Evolutionary conservation across 805 yeast genomes (phyloP).

Genomic region (Myxozyma vanderwaltii): DNA sequence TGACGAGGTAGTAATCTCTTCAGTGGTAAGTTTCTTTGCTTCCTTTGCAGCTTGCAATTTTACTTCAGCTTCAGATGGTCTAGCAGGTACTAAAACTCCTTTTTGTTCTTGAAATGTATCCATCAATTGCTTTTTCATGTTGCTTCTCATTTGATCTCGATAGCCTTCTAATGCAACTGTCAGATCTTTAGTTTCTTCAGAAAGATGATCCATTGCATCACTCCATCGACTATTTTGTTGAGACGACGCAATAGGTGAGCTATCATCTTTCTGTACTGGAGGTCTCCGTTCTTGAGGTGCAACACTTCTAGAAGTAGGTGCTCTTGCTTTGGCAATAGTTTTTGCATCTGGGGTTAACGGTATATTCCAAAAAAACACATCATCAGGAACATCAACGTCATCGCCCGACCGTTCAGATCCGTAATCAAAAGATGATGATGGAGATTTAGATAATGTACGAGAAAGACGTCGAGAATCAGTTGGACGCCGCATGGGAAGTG

Average conservation of each 20-base stretch:
- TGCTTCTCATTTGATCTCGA: constrained; percentile 23
- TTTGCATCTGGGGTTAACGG: constrained; percentile 56
- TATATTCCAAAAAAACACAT: constrained; percentile 60
- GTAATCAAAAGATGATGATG: not conserved
- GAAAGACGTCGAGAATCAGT: not conserved
- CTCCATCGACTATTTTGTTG: constrained; percentile 27
- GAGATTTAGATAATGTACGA: not conserved
- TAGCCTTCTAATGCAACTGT: constrained; percentile 39
- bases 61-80: not conserved
- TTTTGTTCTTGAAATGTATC: constrained; percentile 3
- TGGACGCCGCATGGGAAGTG: constrained; percentile 21
- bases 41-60: constrained; percentile 6
- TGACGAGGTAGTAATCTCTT: constrained; percentile 42
- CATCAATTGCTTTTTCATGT: constrained; percentile 6
- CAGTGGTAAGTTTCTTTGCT: not conserved
- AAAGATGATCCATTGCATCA: constrained; percentile 40
- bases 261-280: not conserved
- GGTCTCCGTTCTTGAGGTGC: not conserved
- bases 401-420: constrained; percentile 47
- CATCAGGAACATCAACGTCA: constrained; percentile 58
- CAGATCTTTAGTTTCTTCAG: constrained; percentile 43
- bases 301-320: constrained; percentile 4
- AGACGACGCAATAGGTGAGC: not conserved
- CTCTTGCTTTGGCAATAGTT: not conserved
- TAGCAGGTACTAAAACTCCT: not conserved